phyloP scores from a whole-genome alignment of 116 monocot species.

The Trichopus zeylanicus region DNA sequence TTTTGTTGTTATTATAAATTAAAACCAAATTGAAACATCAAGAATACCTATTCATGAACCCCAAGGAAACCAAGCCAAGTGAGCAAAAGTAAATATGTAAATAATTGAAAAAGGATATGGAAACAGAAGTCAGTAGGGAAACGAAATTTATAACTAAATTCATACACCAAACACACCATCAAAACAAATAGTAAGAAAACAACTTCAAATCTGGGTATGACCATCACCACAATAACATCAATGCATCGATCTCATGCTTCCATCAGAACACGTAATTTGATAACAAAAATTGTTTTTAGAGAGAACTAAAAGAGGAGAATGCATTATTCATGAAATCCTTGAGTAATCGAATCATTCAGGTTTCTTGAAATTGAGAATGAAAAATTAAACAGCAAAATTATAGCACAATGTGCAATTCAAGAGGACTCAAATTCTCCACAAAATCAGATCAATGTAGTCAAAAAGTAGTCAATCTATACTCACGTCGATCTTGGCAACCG shows the following conservation, averaged over 20 bases:
- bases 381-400: not conserved
- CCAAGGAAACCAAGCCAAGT: too few relatives aligned
- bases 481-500: conserved; percentile 80
- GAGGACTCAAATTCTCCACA: not conserved
- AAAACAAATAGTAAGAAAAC: too few relatives aligned
- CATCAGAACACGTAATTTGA: not conserved
- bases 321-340: not conserved
- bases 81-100: too few relatives aligned
- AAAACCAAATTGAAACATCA: too few relatives aligned
- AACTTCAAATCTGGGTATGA: not conserved
- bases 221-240: not conserved
- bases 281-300: not conserved
- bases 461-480: conserved; percentile 17
- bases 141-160: not conserved
- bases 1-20: too few relatives aligned
- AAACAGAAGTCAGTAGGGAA: too few relatives aligned
- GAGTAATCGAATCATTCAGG: not conserved
- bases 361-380: not conserved
- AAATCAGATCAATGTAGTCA: not conserved
- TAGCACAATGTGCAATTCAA: not conserved
- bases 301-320: too few relatives aligned
- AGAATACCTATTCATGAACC: too few relatives aligned
- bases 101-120: too few relatives aligned
- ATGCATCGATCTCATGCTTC: not conserved
- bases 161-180: not conserved